Percentiles rank a stretch among this genome's conserved stretches.
Conservation (phyloP, 2,329 filamentous ascomycete species). For the Alternaria conjuncta region DNA sequence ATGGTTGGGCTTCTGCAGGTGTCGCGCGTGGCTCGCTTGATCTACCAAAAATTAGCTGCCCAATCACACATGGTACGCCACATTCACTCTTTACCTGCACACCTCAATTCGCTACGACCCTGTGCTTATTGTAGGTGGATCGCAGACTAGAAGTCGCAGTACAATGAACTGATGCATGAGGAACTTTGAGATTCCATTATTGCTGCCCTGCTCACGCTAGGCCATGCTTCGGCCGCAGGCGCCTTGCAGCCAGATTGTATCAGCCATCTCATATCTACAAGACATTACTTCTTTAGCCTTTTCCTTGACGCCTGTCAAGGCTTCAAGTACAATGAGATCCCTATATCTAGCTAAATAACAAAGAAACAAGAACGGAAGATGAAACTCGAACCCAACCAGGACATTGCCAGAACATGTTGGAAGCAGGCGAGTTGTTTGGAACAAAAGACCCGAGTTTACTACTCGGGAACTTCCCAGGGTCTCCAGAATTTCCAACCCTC, state of each 20-base stretch:
- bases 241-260: neutral
- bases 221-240: neutral
- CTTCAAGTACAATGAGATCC: neutral
- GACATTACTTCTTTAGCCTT: neutral
- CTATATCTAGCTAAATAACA: neutral
- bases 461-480: slow-evolving; percentile 39
- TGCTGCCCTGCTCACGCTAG: neutral
- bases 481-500: slow-evolving; percentile 52
- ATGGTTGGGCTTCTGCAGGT: slow-evolving; percentile 33
- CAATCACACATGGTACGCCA: slow-evolving; percentile 29
- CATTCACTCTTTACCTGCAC: neutral
- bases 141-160: neutral
- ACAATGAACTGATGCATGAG: neutral
- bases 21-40: slow-evolving; percentile 26
- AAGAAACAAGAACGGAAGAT: neutral
- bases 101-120: neutral
- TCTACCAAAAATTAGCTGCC: slow-evolving; percentile 36
- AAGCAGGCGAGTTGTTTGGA: neutral
- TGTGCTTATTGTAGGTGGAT: neutral
- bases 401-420: neutral
- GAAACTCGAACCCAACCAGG: neutral
- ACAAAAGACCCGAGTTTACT: slow-evolving; percentile 4
- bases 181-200: neutral
- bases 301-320: neutral
- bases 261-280: neutral